A percentile compares a stretch with the other conserved stretches of the same genome.
These are phyloP conservation scores for Chrysochromulina parva DNA, from an alignment of 78 protist species.

Conservation along the genomic window DNA sequence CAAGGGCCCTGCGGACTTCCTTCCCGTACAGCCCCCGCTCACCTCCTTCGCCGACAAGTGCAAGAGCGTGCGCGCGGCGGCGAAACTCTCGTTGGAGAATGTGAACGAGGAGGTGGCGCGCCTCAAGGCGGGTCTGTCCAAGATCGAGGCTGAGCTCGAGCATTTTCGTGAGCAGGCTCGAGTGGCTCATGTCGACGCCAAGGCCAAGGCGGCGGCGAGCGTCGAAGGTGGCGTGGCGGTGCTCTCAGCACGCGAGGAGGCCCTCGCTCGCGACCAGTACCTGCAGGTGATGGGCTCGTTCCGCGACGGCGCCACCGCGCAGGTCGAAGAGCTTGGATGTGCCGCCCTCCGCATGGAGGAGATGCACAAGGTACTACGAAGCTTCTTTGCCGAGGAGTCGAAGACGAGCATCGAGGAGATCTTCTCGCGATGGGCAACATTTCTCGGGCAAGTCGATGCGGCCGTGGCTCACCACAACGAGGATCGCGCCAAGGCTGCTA, in stretches of 20 bases:
- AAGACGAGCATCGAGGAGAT: too few relatives aligned
- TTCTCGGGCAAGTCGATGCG: background rate
- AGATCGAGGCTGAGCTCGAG: background rate
- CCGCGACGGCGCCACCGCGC: background rate
- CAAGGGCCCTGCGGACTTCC: too few relatives aligned
- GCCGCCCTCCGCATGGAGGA: background rate
- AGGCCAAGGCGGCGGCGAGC: too few relatives aligned
- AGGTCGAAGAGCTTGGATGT: background rate
- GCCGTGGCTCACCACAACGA: background rate
- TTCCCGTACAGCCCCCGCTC: background rate
- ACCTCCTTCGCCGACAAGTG: too few relatives aligned
- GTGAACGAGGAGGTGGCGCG: background rate
- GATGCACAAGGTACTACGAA: background rate
- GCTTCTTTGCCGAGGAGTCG: background rate
- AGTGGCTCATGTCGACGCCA: too few relatives aligned
- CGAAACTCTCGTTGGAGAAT: background rate
- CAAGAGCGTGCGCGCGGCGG: background rate
- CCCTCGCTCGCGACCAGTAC: background rate
- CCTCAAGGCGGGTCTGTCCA: background rate
- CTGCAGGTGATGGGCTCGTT: too few relatives aligned
- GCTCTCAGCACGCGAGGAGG: background rate
- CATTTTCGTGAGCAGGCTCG: too few relatives aligned
- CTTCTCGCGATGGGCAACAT: background rate
- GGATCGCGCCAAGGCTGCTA: background rate
- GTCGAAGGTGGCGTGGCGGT: too few relatives aligned